Evolutionary conservation across 2,329 filamentous ascomycete genomes (phyloP).

Genomic region (Fusarium caatingaense): DNA sequence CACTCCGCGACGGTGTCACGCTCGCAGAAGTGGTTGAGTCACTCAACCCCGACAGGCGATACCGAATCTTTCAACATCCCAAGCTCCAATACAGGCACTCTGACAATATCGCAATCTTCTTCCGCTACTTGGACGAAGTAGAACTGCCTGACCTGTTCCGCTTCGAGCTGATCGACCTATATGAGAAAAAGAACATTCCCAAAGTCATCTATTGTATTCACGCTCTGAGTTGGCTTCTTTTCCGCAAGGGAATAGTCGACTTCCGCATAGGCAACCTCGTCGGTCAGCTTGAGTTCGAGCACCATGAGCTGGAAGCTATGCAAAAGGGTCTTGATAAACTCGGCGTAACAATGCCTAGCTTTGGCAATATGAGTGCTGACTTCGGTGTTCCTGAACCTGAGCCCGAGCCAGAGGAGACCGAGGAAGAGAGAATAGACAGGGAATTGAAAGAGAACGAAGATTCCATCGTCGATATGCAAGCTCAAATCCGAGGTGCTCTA

Average conservation of each 20-base stretch:
- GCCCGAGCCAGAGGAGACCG: conserved; percentile 84
- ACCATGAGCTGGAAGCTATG: conserved; percentile 96
- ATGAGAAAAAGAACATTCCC: conserved; percentile 99
- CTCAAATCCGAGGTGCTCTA: conserved; percentile 85
- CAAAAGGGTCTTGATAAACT: conserved; percentile 97
- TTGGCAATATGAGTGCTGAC: conserved; percentile 95
- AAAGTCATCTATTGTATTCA: conserved; percentile 99
- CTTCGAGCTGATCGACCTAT: conserved; percentile 96
- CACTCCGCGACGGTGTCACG: conserved; percentile 90
- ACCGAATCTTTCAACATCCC: conserved; percentile 85
- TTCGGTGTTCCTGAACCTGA: conserved; percentile 83
- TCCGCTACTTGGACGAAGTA: conserved; percentile 90
- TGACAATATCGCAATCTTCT: conserved; percentile 97
- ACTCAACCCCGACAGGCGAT: conserved; percentile 79
- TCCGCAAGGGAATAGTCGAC: conserved; percentile 91
- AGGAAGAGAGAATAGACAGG: conserved; percentile 87
- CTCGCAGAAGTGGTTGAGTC: conserved; percentile 93
- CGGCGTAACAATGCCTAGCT: conserved; percentile 95
- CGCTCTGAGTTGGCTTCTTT: conserved; percentile 96
- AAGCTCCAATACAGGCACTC: conserved; percentile 95
- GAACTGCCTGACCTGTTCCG: conserved; percentile 95
- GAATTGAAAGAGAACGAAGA: conserved; percentile 82
- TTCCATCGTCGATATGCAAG: conserved; percentile 82
- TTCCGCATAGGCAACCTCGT: conserved; percentile 98
- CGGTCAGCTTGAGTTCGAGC: conserved; percentile 95